Evolutionary conservation across 1,284 basidiomycete species (phyloP).

Genomic region (Irpex sp.): DNA sequence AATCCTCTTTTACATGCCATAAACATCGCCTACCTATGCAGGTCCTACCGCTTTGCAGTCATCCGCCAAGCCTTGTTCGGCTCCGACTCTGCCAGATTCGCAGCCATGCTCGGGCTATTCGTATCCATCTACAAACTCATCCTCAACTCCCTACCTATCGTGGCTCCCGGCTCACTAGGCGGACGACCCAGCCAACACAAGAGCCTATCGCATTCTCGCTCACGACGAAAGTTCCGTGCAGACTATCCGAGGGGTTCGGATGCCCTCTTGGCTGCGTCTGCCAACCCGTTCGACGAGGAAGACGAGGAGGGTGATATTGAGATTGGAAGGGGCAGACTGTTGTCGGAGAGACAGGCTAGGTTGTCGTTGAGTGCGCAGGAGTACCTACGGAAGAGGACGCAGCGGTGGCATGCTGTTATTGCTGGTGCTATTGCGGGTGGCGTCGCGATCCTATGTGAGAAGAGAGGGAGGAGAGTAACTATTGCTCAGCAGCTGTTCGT

Average conservation of each 20-base stretch:
- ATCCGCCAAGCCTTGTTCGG: constrained; percentile 81
- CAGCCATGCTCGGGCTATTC: constrained; percentile 83
- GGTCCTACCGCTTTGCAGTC: constrained; percentile 45
- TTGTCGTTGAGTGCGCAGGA: constrained; percentile 61
- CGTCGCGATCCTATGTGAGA: constrained; percentile 84
- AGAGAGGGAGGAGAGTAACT: constrained; percentile 58
- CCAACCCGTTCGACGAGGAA: constrained; percentile 20
- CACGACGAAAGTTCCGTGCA: neutral
- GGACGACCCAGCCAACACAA: constrained; percentile 13
- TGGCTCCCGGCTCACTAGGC: constrained; percentile 49
- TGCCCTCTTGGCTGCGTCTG: neutral
- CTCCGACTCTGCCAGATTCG: constrained; percentile 76
- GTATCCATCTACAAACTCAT: constrained; percentile 80
- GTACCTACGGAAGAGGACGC: constrained; percentile 61
- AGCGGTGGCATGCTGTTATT: constrained; percentile 84
- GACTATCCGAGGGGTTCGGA: neutral
- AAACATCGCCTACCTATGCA: constrained; percentile 28
- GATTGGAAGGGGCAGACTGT: constrained; percentile 11
- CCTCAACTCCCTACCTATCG: constrained; percentile 78
- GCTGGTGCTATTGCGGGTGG: constrained; percentile 85
- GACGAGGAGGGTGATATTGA: constrained; percentile 20
- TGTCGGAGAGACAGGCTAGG: constrained; percentile 38
- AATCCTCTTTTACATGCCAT: neutral
- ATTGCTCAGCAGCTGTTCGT: constrained; percentile 94
- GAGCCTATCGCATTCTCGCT: constrained; percentile 23